These are phyloP conservation scores for Ganoderma resinaceum DNA, from an alignment of 1,284 basidiomycete genomes.

Conservation along the genomic window DNA sequence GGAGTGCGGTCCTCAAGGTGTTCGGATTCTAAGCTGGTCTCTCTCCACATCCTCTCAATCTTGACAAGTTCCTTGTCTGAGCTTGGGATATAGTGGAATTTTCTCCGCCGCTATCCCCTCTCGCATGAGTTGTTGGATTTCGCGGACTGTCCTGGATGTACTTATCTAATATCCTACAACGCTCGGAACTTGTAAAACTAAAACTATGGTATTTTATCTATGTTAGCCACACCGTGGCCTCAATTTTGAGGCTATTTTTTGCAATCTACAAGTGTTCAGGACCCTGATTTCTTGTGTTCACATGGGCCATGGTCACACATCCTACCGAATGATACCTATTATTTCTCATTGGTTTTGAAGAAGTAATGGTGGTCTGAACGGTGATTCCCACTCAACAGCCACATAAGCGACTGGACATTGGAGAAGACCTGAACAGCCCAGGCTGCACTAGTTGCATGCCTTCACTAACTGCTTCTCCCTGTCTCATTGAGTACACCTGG, in stretches of 20 bases:
- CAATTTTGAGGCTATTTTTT: neutral
- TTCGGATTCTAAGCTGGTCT: constrained; percentile 54
- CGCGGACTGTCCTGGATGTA: constrained; percentile 13
- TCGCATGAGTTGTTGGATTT: constrained; percentile 2
- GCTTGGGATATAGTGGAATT: neutral
- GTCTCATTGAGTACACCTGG: neutral
- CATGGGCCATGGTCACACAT: neutral
- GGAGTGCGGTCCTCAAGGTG: constrained; percentile 70
- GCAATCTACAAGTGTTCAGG: neutral
- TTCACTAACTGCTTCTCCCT: neutral
- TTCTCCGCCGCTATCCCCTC: neutral
- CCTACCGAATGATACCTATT: neutral
- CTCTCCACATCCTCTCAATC: neutral
- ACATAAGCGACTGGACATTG: too few species aligned
- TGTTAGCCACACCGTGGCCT: neutral
- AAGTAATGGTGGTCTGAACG: neutral
- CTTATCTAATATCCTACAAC: constrained; percentile 12
- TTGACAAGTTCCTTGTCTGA: neutral
- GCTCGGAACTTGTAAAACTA: constrained; percentile 25
- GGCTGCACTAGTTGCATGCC: neutral
- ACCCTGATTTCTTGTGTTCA: neutral
- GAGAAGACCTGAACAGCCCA: neutral
- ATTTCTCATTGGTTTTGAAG: neutral
- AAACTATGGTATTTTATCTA: constrained; percentile 13
- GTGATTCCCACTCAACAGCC: too few species aligned